phyloP scores from a whole-genome alignment of 495 filamentous ascomycete genomes.

The Delitschia confertaspora region DNA sequence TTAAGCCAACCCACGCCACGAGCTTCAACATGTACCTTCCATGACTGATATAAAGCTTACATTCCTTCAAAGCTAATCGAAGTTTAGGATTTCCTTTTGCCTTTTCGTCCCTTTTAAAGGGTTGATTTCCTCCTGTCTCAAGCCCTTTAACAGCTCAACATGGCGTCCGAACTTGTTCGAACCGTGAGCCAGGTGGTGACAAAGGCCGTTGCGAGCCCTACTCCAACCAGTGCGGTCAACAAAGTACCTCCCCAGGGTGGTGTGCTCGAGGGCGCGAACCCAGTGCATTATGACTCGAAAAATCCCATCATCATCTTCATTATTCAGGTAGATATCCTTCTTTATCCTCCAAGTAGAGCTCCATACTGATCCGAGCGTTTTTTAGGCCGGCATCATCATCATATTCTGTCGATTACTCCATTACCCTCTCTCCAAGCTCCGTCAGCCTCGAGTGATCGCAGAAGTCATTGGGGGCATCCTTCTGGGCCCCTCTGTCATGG shows the following conservation, averaged over 20 bases:
- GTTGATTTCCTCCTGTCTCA: too few species aligned
- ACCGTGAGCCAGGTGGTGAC: conserved; percentile 25
- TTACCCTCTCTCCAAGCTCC: conserved; percentile 73
- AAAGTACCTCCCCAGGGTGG: conserved; percentile 48
- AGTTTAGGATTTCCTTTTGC: too few species aligned
- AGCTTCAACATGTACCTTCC: too few species aligned
- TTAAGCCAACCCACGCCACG: too few species aligned
- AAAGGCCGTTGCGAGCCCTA: conserved; percentile 24
- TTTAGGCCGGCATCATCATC: conserved; percentile 78
- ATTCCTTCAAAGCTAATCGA: too few species aligned
- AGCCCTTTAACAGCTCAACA: background rate
- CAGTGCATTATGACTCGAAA: conserved; percentile 57
- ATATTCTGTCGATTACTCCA: conserved; percentile 79
- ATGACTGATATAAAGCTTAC: too few species aligned
- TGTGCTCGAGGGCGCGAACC: conserved; percentile 67
- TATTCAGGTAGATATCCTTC: conserved; percentile 59
- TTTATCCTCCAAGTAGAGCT: background rate
- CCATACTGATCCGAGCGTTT: background rate
- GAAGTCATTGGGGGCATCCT: conserved; percentile 93
- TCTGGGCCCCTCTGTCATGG: conserved; percentile 79
- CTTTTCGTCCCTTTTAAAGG: too few species aligned
- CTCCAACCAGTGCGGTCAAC: conserved; percentile 32
- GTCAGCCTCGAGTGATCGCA: conserved; percentile 88
- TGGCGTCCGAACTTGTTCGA: conserved; percentile 13
- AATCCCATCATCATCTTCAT: conserved; percentile 94